Base-by-base conservation (phyloP, 2,329 filamentous ascomycete genomes). In the Fonsecaea pugnacius region DNA sequence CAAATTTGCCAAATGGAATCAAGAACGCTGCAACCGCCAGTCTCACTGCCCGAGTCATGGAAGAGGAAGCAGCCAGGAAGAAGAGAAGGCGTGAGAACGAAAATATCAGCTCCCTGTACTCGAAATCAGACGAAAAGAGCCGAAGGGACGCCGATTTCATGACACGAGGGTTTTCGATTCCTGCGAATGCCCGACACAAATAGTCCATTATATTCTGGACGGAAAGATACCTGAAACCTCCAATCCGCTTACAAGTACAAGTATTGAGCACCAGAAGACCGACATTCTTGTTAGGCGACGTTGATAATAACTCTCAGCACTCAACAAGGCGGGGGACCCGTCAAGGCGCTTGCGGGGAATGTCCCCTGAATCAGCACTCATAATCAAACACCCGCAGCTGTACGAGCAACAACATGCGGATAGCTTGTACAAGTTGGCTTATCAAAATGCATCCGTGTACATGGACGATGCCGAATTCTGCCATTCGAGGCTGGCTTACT, bases 11-110 rank as follows among this genome's bases (percentile, higher is more conserved):
- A 4, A 78, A 83, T 59, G 87, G 89, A 10, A 96, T 98, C 76
- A 96, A 96, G 75, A 96, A 98, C 71, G 82, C 91, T 0, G 85
- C 91, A 61, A 95, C 95, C 0, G 93, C 94, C 0, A 90, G 88
- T 3, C 78, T 99, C 50, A 96, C 94, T 0, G 91, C 90, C 0
- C 92, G 89, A 70, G 93, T 99, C 0, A 76, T 98, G 30, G 89
- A 90, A 27, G 94, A 98, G 72, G 91, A 97, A 75, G 90, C 94
- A 57, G 87, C 90, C 72, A 84, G 85, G 62, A 92, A 92, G 69
- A 96, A 94, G 78, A 82, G 89, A 70, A 83, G 91, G 66, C 96
- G 91, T 73, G 79, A 83, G 62, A 86, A 82, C 71, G 83, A 85
- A 27, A 85, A 83, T 63, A 69, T 86, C 36, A 82, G 83, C 67